These are phyloP conservation scores for Mycena vulgaris DNA, from an alignment of 768 basidiomycete genomes.

Conservation along the genomic window DNA sequence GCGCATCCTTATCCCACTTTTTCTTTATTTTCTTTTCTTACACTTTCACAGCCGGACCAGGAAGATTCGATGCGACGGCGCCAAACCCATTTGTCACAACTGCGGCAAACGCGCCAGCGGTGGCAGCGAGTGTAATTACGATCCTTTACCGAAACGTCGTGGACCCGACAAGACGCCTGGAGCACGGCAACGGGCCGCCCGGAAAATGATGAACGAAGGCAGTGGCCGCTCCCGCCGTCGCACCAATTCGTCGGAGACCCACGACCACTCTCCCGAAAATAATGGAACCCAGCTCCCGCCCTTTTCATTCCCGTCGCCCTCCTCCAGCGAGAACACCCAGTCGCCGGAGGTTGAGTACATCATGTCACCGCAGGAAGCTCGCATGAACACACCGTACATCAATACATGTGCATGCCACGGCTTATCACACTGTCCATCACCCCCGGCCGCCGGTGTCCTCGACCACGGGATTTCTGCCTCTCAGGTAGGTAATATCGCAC, in stretches of 20 bases:
- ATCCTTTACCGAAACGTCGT: conserved; percentile 80
- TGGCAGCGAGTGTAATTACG: conserved; percentile 73
- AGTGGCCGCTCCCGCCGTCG: conserved; percentile 55
- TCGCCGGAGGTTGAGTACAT: conserved; percentile 27
- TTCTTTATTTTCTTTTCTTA: conserved; percentile 25
- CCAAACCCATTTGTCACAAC: conserved; percentile 83
- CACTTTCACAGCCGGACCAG: conserved; percentile 70
- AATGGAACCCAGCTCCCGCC: conserved; percentile 19
- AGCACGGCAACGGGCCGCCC: conserved; percentile 75
- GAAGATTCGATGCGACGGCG: conserved; percentile 89
- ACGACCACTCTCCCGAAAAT: conserved; percentile 15
- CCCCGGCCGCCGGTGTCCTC: not conserved
- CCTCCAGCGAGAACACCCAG: conserved; percentile 36
- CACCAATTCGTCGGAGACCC: conserved; percentile 34
- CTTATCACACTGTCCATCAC: conserved; percentile 45
- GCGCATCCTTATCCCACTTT: conserved; percentile 33
- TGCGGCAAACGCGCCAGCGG: conserved; percentile 69
- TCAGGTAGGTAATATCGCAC: conserved; percentile 34
- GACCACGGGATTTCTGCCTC: conserved; percentile 13
- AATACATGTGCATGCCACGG: conserved; percentile 49
- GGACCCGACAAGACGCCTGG: conserved; percentile 88
- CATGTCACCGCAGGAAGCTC: conserved; percentile 32
- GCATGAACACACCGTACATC: conserved; percentile 11
- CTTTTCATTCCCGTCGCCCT: conserved; percentile 38
- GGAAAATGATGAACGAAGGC: conserved; percentile 54